Conservation (phyloP, 495 filamentous ascomycete genomes). For the Xylaria grammica region DNA sequence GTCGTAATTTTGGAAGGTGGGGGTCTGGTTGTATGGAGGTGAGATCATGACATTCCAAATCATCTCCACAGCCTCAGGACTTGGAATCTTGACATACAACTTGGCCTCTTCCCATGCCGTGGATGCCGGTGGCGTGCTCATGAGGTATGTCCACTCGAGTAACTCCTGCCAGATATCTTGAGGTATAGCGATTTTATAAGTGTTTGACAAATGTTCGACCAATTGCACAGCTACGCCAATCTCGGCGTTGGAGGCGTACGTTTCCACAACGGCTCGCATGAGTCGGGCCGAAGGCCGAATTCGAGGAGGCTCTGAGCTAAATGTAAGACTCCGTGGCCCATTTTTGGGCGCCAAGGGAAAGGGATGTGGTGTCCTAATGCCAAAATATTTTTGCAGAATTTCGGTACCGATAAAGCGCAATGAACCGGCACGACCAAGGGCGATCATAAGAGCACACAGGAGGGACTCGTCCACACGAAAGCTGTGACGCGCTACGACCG, state of each 20-base stretch:
- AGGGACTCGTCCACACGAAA: conserved; percentile 42
- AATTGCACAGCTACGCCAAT: conserved; percentile 36
- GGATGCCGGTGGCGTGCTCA: conserved; percentile 28
- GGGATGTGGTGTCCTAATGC: conserved; percentile 17
- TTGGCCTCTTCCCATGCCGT: conserved; percentile 35
- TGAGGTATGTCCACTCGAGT: conserved; percentile 44
- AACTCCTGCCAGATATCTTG: conserved; percentile 38
- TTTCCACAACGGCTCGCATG: conserved; percentile 40
- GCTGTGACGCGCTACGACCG: conserved; percentile 15
- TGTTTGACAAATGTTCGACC: conserved; percentile 35
- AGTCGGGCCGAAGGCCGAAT: conserved; percentile 37
- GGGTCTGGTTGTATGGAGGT: conserved; percentile 33
- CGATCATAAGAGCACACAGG: conserved; percentile 37
- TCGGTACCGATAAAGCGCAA: conserved; percentile 23
- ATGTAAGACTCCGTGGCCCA: not conserved
- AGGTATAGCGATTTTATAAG: conserved; percentile 36
- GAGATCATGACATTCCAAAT: conserved; percentile 44
- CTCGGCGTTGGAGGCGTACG: conserved; percentile 43
- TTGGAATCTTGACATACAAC: conserved; percentile 28
- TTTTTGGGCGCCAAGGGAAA: conserved; percentile 7
- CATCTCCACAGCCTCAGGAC: conserved; percentile 28
- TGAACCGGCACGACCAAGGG: conserved; percentile 34
- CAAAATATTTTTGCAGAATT: conserved; percentile 34
- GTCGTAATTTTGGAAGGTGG: conserved; percentile 38
- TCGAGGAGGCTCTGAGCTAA: not conserved